Evolutionary conservation across 352 stramenopile genomes (phyloP).

Genomic region (Pythium dissimile): DNA sequence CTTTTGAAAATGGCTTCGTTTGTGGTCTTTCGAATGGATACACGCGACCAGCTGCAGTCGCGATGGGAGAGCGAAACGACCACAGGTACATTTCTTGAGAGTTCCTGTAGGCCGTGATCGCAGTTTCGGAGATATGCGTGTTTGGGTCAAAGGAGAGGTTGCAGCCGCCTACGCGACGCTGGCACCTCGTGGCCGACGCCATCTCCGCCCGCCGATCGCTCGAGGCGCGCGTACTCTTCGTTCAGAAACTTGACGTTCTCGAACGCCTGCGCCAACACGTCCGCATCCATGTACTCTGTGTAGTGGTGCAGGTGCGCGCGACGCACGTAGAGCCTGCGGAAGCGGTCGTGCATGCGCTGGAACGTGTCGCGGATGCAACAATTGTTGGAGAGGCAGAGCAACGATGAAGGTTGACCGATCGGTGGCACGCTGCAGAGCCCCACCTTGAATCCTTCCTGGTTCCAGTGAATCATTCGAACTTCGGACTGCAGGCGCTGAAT

Average conservation of each 20-base stretch:
- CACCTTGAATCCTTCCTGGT: conserved; percentile 90
- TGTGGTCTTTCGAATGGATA: no score
- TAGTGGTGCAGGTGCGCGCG: conserved; percentile 89
- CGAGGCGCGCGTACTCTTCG: conserved; percentile 59
- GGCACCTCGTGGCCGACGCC: conserved; percentile 5
- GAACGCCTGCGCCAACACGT: conserved; percentile 44
- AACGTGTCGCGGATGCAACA: conserved; percentile 87
- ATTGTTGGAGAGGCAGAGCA: conserved; percentile 86
- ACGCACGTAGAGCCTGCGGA: conserved; percentile 75
- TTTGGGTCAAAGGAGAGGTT: conserved; percentile 23
- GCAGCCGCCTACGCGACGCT: conserved; percentile 24
- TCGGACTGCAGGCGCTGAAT: conserved; percentile 78
- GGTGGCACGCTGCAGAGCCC: conserved; percentile 67
- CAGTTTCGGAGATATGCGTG: background rate
- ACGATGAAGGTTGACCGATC: conserved; percentile 51
- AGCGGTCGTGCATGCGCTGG: conserved; percentile 61
- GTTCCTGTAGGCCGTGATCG: no score
- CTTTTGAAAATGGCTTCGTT: no score
- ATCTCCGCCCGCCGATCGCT: conserved; percentile 26
- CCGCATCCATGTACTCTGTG: conserved; percentile 72
- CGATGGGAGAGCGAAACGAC: no score
- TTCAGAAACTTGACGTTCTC: conserved; percentile 63
- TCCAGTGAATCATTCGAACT: conserved; percentile 90
- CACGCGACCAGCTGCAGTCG: no score
- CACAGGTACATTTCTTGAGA: no score